Evolutionary conservation across 805 yeast genomes (phyloP), one percentile per base, ranked within the genome.

Genomic region (Hanseniaspora mollemarum): DNA sequence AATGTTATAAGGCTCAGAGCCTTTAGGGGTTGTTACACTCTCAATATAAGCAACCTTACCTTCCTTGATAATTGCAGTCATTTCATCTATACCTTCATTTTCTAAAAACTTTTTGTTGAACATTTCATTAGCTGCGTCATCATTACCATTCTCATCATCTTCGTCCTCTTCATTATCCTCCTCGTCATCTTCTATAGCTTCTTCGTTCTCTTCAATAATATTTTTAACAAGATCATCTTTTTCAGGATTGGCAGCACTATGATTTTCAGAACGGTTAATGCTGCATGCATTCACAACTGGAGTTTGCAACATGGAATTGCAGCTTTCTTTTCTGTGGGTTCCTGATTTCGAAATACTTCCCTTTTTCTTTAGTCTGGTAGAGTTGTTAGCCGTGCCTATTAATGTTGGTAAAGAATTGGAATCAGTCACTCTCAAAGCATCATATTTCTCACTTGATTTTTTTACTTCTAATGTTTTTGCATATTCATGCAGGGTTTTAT

Each of bases 51-150:
- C 41, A 16, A 51, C 33, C 12, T 54, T 46, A 10, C 53, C 55
- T 22, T 45, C 43, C 10, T 53, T 42, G 18, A 41, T 35, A 1
- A 50, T 48, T 2, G 55, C 45, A 10, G 55, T 56, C 37, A 71
- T 58, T 49, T 70, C 75, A 19, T 62, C 67, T 3, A 66, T 45
- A 1, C 72, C 71, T 50, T 67, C 71, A 41, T 65, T 62, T 44
- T 70, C 71, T 22, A 63, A 54, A 43, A 67, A 51, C 18, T 63
- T 61, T 19, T 60, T 57, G 33, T 62, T 57, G 51, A 70, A 68
- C 9, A 61, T 62, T 37, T 57, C 58, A 38, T 63, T 66, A 1
- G 54, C 54, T 15, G 46, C 53, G 12, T 54, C 53, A 13, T 52
- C 55, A 24, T 51, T 22, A 3, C 46, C 25, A 22, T 52, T 43